A percentile compares a stretch with the other conserved stretches of the same genome.
These are phyloP conservation scores for Lagenidium giganteum DNA, from an alignment of 352 stramenopile genomes.

Conservation along the genomic window DNA sequence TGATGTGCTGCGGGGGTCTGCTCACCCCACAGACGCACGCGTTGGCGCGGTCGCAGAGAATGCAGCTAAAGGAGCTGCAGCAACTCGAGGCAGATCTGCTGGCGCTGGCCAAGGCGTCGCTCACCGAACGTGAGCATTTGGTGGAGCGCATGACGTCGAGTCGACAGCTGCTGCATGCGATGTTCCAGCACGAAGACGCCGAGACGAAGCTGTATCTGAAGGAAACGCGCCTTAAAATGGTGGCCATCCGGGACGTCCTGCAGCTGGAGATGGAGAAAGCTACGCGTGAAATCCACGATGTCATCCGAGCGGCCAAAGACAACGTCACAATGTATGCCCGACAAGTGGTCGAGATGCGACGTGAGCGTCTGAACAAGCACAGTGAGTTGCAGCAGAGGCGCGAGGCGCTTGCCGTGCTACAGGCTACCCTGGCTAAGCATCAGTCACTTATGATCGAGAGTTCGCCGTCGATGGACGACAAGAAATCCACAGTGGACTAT, in stretches of 20 bases:
- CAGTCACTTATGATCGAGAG: too few species aligned
- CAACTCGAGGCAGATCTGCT: too few species aligned
- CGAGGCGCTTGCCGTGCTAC: too few species aligned
- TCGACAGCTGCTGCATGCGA: slow-evolving; percentile 5
- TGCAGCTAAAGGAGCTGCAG: too few species aligned
- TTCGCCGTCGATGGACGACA: too few species aligned
- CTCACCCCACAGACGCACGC: too few species aligned
- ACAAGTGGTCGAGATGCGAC: background rate
- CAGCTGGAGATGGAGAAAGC: slow-evolving; percentile 19
- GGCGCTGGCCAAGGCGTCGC: too few species aligned
- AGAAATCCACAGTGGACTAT: too few species aligned
- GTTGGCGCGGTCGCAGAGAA: too few species aligned
- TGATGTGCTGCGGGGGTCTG: too few species aligned
- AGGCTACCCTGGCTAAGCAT: too few species aligned
- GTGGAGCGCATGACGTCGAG: slow-evolving; percentile 12
- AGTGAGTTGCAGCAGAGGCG: background rate
- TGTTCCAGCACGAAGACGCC: slow-evolving; percentile 15
- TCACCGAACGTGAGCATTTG: too few species aligned
- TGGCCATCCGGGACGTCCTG: slow-evolving; percentile 19
- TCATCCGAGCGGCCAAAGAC: slow-evolving; percentile 7
- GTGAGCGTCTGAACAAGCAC: background rate
- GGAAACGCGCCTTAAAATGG: slow-evolving; percentile 16
- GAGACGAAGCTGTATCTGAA: slow-evolving; percentile 17
- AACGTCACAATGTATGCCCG: slow-evolving; percentile 16
- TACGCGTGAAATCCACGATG: slow-evolving; percentile 6